These are phyloP conservation scores for Poa annua DNA, from an alignment of 176 grass and related monocot species.

Conservation along the genomic window DNA sequence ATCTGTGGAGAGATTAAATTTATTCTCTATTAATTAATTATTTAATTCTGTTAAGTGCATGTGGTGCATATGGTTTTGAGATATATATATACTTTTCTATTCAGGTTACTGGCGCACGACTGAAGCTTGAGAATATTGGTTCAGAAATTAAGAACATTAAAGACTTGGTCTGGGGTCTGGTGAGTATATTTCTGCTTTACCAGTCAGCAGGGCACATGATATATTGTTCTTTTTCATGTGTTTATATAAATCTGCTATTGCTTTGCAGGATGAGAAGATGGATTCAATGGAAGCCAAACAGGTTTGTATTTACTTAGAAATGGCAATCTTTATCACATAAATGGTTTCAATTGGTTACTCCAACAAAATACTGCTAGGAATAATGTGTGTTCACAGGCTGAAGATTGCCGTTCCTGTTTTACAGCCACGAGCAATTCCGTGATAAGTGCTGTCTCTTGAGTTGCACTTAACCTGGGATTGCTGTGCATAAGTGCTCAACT, in stretches of 20 bases:
- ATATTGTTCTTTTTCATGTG: conserved; percentile 34
- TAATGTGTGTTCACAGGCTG: not conserved
- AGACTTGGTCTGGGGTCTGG: conserved; percentile 86
- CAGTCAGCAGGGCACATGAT: conserved; percentile 5
- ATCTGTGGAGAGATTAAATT: conserved; percentile 4
- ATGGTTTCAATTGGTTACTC: conserved; percentile 4
- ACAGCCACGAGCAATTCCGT: not conserved
- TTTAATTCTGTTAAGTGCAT: not conserved
- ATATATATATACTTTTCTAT: conserved; percentile 26
- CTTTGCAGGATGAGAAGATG: conserved; percentile 81
- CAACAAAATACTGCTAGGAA: not conserved
- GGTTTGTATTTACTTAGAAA: conserved; percentile 49
- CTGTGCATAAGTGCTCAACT: not conserved
- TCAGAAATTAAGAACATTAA: conserved; percentile 82
- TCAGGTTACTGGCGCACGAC: conserved; percentile 85
- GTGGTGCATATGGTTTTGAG: conserved; percentile 30
- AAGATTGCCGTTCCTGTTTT: conserved; percentile 3
- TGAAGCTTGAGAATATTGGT: conserved; percentile 83
- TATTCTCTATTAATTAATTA: not conserved
- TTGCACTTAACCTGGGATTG: conserved; percentile 2
- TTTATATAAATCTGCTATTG: conserved; percentile 35
- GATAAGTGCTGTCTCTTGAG: not conserved
- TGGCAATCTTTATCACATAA: not conserved
- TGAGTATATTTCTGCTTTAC: conserved; percentile 47
- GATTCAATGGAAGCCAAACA: conserved; percentile 91